phyloP scores from a whole-genome alignment of 2,329 filamentous ascomycete genomes.

The Xylariaceae sp. region DNA sequence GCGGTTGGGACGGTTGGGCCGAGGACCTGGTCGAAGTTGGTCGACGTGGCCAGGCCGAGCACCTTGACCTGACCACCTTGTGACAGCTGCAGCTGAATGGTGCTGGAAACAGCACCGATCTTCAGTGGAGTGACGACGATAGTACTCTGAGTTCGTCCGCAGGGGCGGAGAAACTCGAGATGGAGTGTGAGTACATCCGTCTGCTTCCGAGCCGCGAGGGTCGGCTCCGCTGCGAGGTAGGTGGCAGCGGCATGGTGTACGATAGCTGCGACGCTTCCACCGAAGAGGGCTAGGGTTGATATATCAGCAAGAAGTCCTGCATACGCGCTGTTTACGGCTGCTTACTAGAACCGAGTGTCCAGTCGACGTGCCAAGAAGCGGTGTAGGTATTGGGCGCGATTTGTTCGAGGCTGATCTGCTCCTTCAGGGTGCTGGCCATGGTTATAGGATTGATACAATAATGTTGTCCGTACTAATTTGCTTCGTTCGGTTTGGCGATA shows the following conservation, averaged over 20 bases:
- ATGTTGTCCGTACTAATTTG: too few relatives aligned
- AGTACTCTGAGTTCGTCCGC: conserved; percentile 12
- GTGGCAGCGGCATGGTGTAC: conserved; percentile 15
- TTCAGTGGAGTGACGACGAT: conserved; percentile 14
- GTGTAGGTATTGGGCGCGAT: conserved; percentile 9
- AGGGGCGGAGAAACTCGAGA: conserved; percentile 19
- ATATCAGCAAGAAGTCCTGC: background rate
- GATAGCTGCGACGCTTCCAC: conserved; percentile 17
- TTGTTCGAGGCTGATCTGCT: conserved; percentile 14
- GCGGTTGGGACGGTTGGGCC: conserved; percentile 11
- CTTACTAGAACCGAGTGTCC: conserved; percentile 14
- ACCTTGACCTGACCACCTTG: conserved; percentile 11
- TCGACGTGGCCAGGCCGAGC: conserved; percentile 15
- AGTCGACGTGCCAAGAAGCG: conserved; percentile 14
- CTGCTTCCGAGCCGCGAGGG: conserved; percentile 10
- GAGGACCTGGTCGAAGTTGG: conserved; percentile 15
- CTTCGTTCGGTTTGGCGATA: too few relatives aligned
- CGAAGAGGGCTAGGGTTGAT: conserved; percentile 12
- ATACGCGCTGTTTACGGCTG: background rate
- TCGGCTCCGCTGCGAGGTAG: conserved; percentile 11
- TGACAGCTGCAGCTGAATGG: conserved; percentile 16
- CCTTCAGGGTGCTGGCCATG: conserved; percentile 9
- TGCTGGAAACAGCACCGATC: conserved; percentile 12
- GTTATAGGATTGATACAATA: too few relatives aligned
- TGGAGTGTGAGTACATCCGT: conserved; percentile 20